These are phyloP conservation scores for Chaetomiaceae sp. DNA, from an alignment of 2,329 filamentous ascomycete genomes.

Conservation along the genomic window DNA sequence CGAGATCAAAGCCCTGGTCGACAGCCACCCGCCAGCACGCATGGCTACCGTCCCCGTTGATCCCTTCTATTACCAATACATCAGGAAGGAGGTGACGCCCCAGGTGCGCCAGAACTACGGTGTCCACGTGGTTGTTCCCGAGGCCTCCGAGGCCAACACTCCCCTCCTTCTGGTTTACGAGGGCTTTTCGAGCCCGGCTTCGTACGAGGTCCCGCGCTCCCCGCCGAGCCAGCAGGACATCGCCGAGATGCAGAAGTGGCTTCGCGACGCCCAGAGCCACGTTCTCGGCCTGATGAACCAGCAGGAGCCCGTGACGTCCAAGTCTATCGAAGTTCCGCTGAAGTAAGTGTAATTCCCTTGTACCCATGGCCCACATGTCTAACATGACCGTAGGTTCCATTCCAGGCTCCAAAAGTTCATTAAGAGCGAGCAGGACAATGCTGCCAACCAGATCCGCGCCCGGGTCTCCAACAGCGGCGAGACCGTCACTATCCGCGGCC, in stretches of 20 bases:
- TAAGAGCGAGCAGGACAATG: conserved; percentile 57
- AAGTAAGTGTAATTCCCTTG: conserved; percentile 40
- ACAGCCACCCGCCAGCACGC: conserved; percentile 67
- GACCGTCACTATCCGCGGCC: conserved; percentile 71
- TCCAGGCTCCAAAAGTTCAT: conserved; percentile 61
- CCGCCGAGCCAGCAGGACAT: conserved; percentile 49
- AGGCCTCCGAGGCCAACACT: conserved; percentile 52
- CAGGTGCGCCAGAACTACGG: conserved; percentile 64
- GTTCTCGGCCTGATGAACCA: conserved; percentile 54
- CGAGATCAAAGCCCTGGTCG: conserved; percentile 70
- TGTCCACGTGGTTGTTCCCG: conserved; percentile 69
- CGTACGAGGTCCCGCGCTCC: conserved; percentile 52
- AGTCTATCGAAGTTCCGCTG: conserved; percentile 52
- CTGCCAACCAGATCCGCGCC: conserved; percentile 55
- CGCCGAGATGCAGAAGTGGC: conserved; percentile 49
- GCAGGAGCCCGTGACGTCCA: conserved; percentile 51
- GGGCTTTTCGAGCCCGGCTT: conserved; percentile 46
- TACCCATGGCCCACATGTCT: conserved; percentile 18
- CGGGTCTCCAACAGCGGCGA: conserved; percentile 56
- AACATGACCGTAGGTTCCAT: conserved; percentile 47
- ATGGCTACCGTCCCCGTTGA: conserved; percentile 66
- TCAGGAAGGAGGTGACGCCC: conserved; percentile 60
- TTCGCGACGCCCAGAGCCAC: conserved; percentile 53
- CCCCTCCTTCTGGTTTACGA: conserved; percentile 73
- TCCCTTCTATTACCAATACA: conserved; percentile 72